phyloP scores from a whole-genome alignment of 805 yeast genomes.

The Kodamaea hsintzibuensis region DNA sequence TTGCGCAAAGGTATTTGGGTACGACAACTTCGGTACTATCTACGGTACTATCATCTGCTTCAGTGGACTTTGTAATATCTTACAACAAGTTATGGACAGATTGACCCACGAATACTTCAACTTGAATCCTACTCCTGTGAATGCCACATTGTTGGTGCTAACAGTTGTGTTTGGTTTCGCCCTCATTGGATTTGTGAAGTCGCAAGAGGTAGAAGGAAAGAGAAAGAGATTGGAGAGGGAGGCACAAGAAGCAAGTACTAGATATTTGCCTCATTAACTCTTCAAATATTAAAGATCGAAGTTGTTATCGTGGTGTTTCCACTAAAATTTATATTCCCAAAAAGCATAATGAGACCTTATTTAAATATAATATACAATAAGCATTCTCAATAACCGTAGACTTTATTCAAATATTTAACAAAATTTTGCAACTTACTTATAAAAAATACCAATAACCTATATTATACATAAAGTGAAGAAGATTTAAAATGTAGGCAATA shows the following conservation, averaged over 20 bases:
- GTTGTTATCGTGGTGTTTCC: no score
- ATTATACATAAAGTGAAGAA: background rate
- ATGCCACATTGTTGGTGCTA: slow-evolving; percentile 50
- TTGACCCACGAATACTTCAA: slow-evolving; percentile 66
- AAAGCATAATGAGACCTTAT: no score
- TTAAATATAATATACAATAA: no score
- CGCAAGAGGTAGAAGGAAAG: slow-evolving; percentile 41
- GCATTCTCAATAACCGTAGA: no score
- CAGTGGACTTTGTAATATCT: slow-evolving; percentile 77
- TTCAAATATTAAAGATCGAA: no score
- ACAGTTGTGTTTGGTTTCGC: slow-evolving; percentile 55
- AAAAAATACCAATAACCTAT: background rate
- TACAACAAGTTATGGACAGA: slow-evolving; percentile 69
- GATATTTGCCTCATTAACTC: slow-evolving; percentile 45
- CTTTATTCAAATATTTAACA: background rate
- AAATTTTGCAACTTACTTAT: background rate
- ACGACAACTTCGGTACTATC: slow-evolving; percentile 85
- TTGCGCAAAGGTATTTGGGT: slow-evolving; percentile 91
- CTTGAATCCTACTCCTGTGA: slow-evolving; percentile 81
- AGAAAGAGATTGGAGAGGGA: slow-evolving; percentile 59
- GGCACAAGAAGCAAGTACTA: slow-evolving; percentile 58
- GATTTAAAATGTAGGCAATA: no score
- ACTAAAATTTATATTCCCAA: no score
- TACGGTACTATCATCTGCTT: slow-evolving; percentile 84
- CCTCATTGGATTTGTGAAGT: slow-evolving; percentile 46